Evolutionary conservation across 352 stramenopile species (phyloP).

Genomic region (Plasmopara muralis): DNA sequence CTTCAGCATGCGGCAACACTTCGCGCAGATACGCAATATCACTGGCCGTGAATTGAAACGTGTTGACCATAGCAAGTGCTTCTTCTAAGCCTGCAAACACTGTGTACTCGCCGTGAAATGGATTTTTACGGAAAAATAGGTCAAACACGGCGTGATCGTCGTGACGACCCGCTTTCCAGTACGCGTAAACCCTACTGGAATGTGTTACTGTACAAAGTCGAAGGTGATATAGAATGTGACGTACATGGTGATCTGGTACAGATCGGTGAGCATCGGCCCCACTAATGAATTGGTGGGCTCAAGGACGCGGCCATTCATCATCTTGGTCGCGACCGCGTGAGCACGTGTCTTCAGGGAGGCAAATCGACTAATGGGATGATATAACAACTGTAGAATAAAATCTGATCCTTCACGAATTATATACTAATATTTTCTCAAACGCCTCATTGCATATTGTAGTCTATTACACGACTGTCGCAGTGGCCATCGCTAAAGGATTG

Average conservation of each 20-base stretch:
- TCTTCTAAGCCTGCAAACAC: slow-evolving; percentile 92
- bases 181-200: slow-evolving; percentile 93
- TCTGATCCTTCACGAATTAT: too few relatives aligned
- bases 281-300: slow-evolving; percentile 92
- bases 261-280: slow-evolving; percentile 94
- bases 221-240: not conserved
- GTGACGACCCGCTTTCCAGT: slow-evolving; percentile 95
- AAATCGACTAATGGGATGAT: slow-evolving; percentile 8
- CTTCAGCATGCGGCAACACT: slow-evolving; percentile 84
- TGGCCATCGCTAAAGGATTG: too few relatives aligned
- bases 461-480: too few relatives aligned
- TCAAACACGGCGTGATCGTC: slow-evolving; percentile 92
- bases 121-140: slow-evolving; percentile 99
- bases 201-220: not conserved
- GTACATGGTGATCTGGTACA: slow-evolving; percentile 96
- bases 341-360: not conserved
- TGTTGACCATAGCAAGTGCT: slow-evolving; percentile 88
- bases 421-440: too few relatives aligned
- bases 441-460: too few relatives aligned
- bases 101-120: slow-evolving; percentile 96
- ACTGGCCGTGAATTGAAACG: slow-evolving; percentile 89
- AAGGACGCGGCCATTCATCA: slow-evolving; percentile 34
- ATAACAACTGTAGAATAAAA: too few relatives aligned
- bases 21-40: slow-evolving; percentile 94
- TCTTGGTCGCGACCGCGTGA: slow-evolving; percentile 3